Base-by-base conservation (phyloP, 305 asterid genomes). In the Lippia alba region DNA sequence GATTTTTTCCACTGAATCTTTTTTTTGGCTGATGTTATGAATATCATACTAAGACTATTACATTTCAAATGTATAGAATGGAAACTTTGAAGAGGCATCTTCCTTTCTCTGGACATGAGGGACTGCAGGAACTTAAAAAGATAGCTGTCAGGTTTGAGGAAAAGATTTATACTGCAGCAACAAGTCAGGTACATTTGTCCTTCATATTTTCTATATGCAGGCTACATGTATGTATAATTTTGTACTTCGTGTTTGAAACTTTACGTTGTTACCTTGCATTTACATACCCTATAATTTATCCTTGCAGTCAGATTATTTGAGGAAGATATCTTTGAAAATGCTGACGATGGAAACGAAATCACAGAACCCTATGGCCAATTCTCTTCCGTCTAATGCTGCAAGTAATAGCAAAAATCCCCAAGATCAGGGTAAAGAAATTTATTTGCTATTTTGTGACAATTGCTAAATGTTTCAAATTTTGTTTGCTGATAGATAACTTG, bases 71-170 rank as follows among this genome's bases (percentile, higher is more conserved):
- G 74, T 67, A 69, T 71, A 89, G 96, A 81, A 79, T 87, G 85
- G 91, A 86, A 34, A 80, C 87, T 53, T 79, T 92, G 86, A 86
- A 82, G 84, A 79, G 89, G 77, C 91, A 84, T 79, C 86, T 85
- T 64, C 94, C 96, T 75, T 73, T 77, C 79, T 78, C 87, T 81
- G 89, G 87, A 56, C 81, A 76, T 74, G 96, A 85, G 67, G 89
- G 86, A 58, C 78, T 85, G 40, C 90, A 81, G 70, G 96, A 87
- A 80, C 91, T 90, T 19, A 76, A 79, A 72, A 87, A 85, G 44
- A 88, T 84, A 76, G 90, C 96, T 50, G 57, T 84, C 61, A 74
- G 89, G 8, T 36, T 36, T 36, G 41, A 36, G 41, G 41, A 36
- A 36, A 36, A 36, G 41, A 36, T 36, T 36, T 89, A 79, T 75